Evolutionary conservation across 495 filamentous ascomycete species (phyloP), one percentile per base, ranked within the genome.

Genomic region (Xylaria grammica): DNA sequence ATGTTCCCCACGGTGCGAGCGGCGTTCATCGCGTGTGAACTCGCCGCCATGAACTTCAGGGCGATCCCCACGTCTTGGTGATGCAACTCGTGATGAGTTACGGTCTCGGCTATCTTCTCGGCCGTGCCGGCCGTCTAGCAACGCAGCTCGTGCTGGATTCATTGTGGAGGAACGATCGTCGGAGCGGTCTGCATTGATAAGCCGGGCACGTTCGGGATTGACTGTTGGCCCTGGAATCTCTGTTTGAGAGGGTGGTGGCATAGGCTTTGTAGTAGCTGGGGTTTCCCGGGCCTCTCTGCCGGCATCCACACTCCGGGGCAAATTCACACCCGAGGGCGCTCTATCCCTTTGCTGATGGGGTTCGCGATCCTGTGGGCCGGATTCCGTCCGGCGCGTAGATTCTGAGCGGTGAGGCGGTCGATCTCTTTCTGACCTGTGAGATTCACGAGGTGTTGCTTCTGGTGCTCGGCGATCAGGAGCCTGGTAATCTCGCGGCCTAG

Each of bases 141-240:
- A 65, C n/a, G 85, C 83, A 36, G 82, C 85, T 57, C 87, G 75
- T 9, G 82, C 85, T 3, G 87, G 84, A 67, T 88, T 86, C 44
- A 88, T 75, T 22, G 76, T 60, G 29, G 40, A 52, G 19, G 69
- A 44, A 34, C 69, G 69, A 32, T 72, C 72, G 3, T 80, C 76
- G 4, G 74, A 69, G 20, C 73, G 73, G 17, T 81, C 78, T 19
- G 63, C 70, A 20, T 78, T 77, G 45, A 77, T 77, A 17, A 77
- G 73, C 22, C 76, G 71, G 8, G 72, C 76, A 53, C 80, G 78
- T 30, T 82, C 80, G 2, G 80, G 80, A 49, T 82, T 80, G 51
- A 78, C 76, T 17, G 74, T 69, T 24, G 76, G 76, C 38, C 78
- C 80, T 62, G 76, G 77, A 2, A 71, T 54, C 20, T 79, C 73